Base-by-base conservation (phyloP, 2,329 filamentous ascomycete genomes). In the Sordariomycetes sp. region DNA sequence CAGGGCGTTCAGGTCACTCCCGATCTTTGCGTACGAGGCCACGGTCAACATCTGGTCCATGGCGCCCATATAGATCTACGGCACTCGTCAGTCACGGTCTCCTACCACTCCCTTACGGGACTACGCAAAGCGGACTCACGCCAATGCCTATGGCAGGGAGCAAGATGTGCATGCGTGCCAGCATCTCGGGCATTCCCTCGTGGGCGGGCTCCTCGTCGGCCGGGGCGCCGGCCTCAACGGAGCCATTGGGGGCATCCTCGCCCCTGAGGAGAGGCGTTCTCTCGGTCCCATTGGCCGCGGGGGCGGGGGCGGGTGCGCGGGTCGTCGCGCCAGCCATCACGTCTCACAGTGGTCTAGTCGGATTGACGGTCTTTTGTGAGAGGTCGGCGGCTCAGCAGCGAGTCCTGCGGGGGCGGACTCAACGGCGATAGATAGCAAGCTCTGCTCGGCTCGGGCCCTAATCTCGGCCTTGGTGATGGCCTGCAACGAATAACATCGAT, bases 11-110 rank as follows among this genome's bases (percentile, higher is more conserved):
- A 93, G 73, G 62, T 92, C 89, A 59, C 80, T 89, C 12, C 88
- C 88, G 64, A 93, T 92, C 61, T 80, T 83, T 55, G 86, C 87
- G 69, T 91, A 91, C n/a, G 80, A 85, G n/a, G 84, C 83, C 54
- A 92, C 82, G 34, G 89, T 85, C 58, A 92, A 82, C 0, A 89
- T 89, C 69, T 91, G 87, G 66, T 93, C 89, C 55, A 86, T 78
- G 3, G 88, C 86, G 22, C 85, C 80, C 8, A 93, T 76, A 66
- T 89, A 89, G 48, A 91, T 74, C 85, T 88, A 65, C 16, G 25
- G 16, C 24, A 25, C 1, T 28, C 34, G 20, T 54, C 20, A 28
- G 34, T 22, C 11, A 16, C 16, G 4, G 25, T 11, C 3, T 10
- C 24, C 2, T 46, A 1, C 35, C 25, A 18, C 1, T 8, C 28